Conservation (phyloP, 2,329 filamentous ascomycete species). For the Coniosporium tulheliwenetii region DNA sequence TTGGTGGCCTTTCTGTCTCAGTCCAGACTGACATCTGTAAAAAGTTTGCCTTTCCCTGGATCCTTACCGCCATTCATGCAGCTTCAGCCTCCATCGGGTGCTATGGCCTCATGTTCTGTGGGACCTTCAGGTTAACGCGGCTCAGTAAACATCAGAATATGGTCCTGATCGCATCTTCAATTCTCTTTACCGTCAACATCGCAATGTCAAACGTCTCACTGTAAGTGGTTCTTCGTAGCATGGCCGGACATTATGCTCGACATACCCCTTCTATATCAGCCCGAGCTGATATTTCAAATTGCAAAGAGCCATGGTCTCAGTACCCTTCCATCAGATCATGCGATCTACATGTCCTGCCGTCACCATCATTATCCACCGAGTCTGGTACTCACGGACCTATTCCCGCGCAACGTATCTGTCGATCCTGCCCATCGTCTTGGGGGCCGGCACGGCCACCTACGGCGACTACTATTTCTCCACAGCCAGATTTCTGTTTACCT, state of each 20-base stretch:
- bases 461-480: slow-evolving; percentile 49
- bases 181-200: slow-evolving; percentile 48
- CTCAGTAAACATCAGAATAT: slow-evolving; percentile 38
- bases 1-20: too few species aligned
- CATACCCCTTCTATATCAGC: too few species aligned
- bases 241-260: not conserved
- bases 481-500: slow-evolving; percentile 24
- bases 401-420: slow-evolving; percentile 41
- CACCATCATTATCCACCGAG: slow-evolving; percentile 44
- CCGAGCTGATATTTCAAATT: too few species aligned
- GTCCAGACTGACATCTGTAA: too few species aligned
- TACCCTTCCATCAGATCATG: slow-evolving; percentile 52
- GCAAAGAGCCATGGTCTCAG: slow-evolving; percentile 34
- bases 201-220: slow-evolving; percentile 50
- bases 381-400: slow-evolving; percentile 40
- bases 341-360: slow-evolving; percentile 46
- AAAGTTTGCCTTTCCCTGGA: slow-evolving; percentile 45
- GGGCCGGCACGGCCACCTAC: slow-evolving; percentile 43
- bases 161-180: slow-evolving; percentile 41
- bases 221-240: slow-evolving; percentile 13
- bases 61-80: slow-evolving; percentile 43
- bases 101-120: slow-evolving; percentile 33
- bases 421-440: slow-evolving; percentile 43
- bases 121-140: slow-evolving; percentile 36
- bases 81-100: slow-evolving; percentile 43